Evolutionary conservation across 1,139 yeast genomes (phyloP), one percentile per base, ranked within the genome.

Genomic region (Taphrina wiesneri): DNA sequence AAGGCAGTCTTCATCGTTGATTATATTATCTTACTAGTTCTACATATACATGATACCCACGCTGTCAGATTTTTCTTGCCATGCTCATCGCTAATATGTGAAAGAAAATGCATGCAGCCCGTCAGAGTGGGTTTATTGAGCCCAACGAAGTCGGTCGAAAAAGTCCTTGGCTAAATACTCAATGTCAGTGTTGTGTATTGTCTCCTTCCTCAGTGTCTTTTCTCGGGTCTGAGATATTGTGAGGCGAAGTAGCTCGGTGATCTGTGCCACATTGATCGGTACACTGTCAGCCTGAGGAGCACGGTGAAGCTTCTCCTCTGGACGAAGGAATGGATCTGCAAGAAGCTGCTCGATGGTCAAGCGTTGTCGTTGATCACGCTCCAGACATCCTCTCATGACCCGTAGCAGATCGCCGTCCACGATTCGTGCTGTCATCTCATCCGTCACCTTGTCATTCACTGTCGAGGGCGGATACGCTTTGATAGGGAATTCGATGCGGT

Each of bases 401-500:
- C 86, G 90, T 43, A 90, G 81, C 1, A 88, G 87, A 63, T 88
- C 84, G 45, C 78, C 78, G 0, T 96, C 95, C 0, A 90, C 91
- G 0, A 82, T 82, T 19, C 49, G 39, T 3, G 28, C 61, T 9
- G 46, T 17, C 6, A 26, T 17, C 49, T 28, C 52, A 11, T 61
- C 63, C 57, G 25, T 43, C 15, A 39, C 39, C 19, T 39, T 46
- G 19, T 41, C 56, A 7, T 32, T 26, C n/a, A 54, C n/a, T 9
- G 46, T 32, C n/a, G 67, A 47, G 13, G 62, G 65, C 23, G 69
- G 68, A 21, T 63, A 52, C 5, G 68, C 67, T 49, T 41, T 63
- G 11, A 79, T 79, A 0, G 96, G 88, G 73, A 83, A 91, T 28
- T 79, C 78, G n/a, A 92, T 86, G 70, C 84, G 84, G n/a, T 90